Base-by-base conservation (phyloP, 2,329 filamentous ascomycete species). In the Aspergillus unguis region DNA sequence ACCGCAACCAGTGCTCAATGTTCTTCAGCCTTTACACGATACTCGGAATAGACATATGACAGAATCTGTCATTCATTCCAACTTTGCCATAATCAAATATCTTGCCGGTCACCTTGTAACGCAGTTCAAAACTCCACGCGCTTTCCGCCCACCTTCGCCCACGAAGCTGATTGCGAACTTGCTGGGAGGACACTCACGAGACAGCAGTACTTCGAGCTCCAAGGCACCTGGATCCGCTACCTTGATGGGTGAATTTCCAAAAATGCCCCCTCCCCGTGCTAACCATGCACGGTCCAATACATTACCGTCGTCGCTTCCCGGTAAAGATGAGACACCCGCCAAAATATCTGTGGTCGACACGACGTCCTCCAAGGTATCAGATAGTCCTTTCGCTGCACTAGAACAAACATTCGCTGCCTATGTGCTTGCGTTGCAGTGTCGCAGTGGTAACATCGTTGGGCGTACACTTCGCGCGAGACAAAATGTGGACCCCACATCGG, bases 121-220 rank as follows among this genome's bases (percentile, higher is more conserved):
- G 0, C 83, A 85, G 63, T 87, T 83, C 67, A 81, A 83, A 8
- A 67, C 64, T 27, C 65, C 70, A 35, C 81, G 81, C 50, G 85
- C 84, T 0, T 88, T 89, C 65, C 80, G 92, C 7, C 85, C 85
- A 4, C 83, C 86, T n/a, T 96, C 92, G 1, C 92, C 92, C 0
- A 89, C 95, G 44, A 97, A 96, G 69, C 80, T 96, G 64, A 77
- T 97, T 11, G 95, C 92, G 0, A 95, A 82, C 64, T 83, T 96
- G 49, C 84, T 95, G 62, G 82, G 84, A 32, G 81, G 79, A 51
- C 68, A 71, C 44, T 61, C 68, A 38, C 57, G 52, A 29, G 60
- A 61, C 2, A 52, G 47, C 27, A 61, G 63, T 31, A 62, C 67
- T 23, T 57, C 70, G 5, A 61, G 62, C 1, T 58, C 63, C n/a